Evolutionary conservation across 2,329 filamentous ascomycete species (phyloP), one percentile per base, ranked within the genome.

Genomic region (Bisporella sp.): DNA sequence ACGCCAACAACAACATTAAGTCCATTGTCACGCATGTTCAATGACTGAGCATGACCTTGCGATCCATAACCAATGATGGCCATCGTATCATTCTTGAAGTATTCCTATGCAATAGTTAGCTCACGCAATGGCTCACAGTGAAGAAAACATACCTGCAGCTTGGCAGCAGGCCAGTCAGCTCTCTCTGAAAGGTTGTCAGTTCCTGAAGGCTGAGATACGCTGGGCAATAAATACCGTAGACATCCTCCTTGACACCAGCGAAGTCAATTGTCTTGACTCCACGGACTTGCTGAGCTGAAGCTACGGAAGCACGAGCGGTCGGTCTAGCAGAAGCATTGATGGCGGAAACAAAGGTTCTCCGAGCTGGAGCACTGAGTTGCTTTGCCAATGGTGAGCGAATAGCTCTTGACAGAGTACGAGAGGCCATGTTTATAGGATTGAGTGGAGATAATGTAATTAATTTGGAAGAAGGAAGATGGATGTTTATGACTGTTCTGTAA

Each of bases 41-140:
- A 89, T 72, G 93, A 95, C 79, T 99, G 93, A 63, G 93, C 93
- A 81, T 99, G 93, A 66, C 93, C 93, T 78, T 96, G 91, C 59
- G 91, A 96, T 45, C 85, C 93, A 76, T 99, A 99, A 71, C 93
- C 93, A 73, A 99, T 99, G 69, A 99, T 87, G 69, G 93, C 93
- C 65, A 99, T 89, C 63, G 92, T 97, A 75, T 99, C 93, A 77
- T 99, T 83, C 84, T 97, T 97, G 88, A 99, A 99, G 85, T 92
- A 99, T 60, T 97, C 89, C 88, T 96, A 62, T 44, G 39, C 54
- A 47, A 53, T 21, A 21, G 21, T 21, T 21, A 21, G 21, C 21
- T 21, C 21, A 21, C 21, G 21, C 21, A 21, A 21, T 21, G 21
- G 21, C 21, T 21, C 21, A 3, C 21, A 21, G 21, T 21, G 21